These are phyloP conservation scores for Leucocoprinus sp. DNA, from an alignment of 768 basidiomycete species.

Conservation along the genomic window DNA sequence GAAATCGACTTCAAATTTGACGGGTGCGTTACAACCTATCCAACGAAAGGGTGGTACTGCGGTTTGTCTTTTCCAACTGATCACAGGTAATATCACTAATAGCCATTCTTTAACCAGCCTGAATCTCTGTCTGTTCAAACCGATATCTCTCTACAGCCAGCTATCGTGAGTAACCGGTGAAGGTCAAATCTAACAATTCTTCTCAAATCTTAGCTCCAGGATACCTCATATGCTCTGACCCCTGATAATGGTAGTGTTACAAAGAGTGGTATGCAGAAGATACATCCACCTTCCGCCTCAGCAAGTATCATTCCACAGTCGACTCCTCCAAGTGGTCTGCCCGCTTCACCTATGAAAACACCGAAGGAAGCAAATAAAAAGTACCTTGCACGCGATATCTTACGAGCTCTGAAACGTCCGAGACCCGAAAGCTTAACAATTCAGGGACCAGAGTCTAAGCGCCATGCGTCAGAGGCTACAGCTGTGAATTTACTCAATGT, in stretches of 20 bases:
- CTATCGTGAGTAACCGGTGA: neutral
- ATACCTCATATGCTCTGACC: neutral
- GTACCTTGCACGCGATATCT: constrained; percentile 47
- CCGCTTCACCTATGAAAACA: constrained; percentile 15
- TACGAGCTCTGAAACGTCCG: constrained; percentile 42
- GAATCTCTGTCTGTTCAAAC: neutral
- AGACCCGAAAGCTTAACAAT: constrained; percentile 11
- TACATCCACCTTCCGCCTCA: neutral
- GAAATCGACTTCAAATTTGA: neutral
- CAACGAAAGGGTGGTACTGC: neutral
- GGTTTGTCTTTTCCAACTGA: neutral
- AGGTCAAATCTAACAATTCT: neutral
- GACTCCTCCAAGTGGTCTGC: neutral
- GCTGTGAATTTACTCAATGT: too few relatives aligned
- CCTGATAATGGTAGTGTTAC: neutral
- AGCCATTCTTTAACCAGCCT: neutral
- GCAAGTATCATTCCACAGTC: neutral
- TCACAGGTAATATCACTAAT: neutral
- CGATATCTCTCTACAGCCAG: neutral
- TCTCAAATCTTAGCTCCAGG: neutral
- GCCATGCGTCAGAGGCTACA: constrained; percentile 14
- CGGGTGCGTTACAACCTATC: neutral
- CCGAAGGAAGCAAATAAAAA: constrained; percentile 40
- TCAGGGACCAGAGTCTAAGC: constrained; percentile 16
- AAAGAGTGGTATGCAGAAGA: neutral